A percentile compares a stretch with the other conserved stretches of the same genome.
These are phyloP conservation scores for Sugiyamaella americana DNA, from an alignment of 805 yeast species.

Conservation along the genomic window DNA sequence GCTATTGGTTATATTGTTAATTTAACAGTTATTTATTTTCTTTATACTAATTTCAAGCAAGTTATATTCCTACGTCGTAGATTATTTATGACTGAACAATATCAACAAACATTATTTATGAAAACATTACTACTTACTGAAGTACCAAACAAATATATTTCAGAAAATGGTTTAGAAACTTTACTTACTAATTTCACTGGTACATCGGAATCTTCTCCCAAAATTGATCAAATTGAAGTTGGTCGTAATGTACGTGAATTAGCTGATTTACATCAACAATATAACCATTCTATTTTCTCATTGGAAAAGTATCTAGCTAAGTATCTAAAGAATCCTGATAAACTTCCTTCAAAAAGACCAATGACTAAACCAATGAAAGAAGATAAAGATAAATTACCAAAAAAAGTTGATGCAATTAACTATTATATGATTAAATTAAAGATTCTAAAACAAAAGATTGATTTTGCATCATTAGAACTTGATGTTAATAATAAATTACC, in stretches of 20 bases:
- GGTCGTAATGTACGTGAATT: conserved; percentile 29
- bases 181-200: conserved; percentile 12
- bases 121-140: conserved; percentile 32
- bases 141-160: conserved; percentile 23
- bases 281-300: conserved; percentile 20
- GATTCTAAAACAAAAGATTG: conserved; percentile 22
- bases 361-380: conserved; percentile 17
- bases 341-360: conserved; percentile 24
- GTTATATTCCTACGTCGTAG: conserved; percentile 25
- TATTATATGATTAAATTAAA: conserved; percentile 18
- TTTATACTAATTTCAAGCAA: conserved; percentile 26
- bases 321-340: conserved; percentile 24
- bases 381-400: conserved; percentile 10
- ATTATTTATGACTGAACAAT: conserved; percentile 21
- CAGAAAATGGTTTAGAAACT: conserved; percentile 24
- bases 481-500: conserved; percentile 6
- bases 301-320: conserved; percentile 28
- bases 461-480: conserved; percentile 10
- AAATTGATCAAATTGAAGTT: conserved; percentile 23
- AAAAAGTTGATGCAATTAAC: conserved; percentile 27
- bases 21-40: conserved; percentile 23
- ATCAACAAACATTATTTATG: conserved; percentile 23
- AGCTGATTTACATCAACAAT: conserved; percentile 23
- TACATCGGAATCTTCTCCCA: conserved; percentile 1
- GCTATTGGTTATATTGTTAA: conserved; percentile 31